These are phyloP conservation scores for Cyclocybe aegerita DNA, from an alignment of 768 basidiomycete genomes.

Conservation along the genomic window DNA sequence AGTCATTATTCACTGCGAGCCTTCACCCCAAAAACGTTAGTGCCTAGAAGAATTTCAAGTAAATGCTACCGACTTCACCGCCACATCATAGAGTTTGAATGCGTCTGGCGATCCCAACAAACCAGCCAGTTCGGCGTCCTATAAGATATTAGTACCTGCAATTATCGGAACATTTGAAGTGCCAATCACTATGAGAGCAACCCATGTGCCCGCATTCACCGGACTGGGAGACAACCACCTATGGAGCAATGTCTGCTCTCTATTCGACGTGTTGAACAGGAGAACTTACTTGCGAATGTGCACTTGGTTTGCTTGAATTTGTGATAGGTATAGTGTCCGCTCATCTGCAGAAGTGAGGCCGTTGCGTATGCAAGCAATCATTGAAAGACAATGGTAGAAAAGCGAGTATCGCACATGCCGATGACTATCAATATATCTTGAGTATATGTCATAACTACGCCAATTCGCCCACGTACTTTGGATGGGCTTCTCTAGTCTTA, in stretches of 20 bases:
- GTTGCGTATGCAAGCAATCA: conserved; percentile 59
- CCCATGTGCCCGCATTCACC: conserved; percentile 68
- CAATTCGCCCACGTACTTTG: conserved; percentile 52
- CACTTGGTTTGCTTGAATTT: conserved; percentile 59
- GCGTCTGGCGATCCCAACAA: conserved; percentile 55
- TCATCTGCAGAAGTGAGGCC: conserved; percentile 34
- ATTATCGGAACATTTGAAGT: background rate
- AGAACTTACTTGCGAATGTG: conserved; percentile 57
- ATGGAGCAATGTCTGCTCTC: background rate
- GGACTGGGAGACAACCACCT: conserved; percentile 74
- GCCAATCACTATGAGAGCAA: conserved; percentile 56
- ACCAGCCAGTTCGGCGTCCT: conserved; percentile 75
- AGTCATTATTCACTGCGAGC: conserved; percentile 64
- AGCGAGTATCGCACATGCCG: conserved; percentile 66
- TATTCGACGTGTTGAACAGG: background rate
- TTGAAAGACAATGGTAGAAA: conserved; percentile 70
- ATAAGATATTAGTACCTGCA: background rate
- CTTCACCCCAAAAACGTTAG: conserved; percentile 26
- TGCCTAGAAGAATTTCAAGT: background rate
- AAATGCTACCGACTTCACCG: conserved; percentile 54
- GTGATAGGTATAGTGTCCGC: conserved; percentile 45
- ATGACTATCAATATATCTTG: conserved; percentile 41
- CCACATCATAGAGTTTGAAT: conserved; percentile 66
- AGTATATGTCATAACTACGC: background rate
- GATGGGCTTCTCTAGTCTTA: conserved; percentile 54